Percentiles rank a stretch among this genome's conserved stretches.
Evolutionary conservation across 345 rosid species (phyloP).

Genomic region (Arabis alpina): DNA sequence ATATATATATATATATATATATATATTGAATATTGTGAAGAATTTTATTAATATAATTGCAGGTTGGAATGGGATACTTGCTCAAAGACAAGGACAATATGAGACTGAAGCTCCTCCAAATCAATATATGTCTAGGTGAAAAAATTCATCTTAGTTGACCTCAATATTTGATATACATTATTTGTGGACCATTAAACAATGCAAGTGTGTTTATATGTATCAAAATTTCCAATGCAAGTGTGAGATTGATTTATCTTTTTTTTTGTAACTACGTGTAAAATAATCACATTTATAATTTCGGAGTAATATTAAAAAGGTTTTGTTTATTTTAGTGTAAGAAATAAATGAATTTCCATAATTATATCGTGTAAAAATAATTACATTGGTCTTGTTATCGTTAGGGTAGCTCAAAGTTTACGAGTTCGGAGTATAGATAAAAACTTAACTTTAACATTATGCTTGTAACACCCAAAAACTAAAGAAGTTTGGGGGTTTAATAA

Average conservation of each 20-base stretch:
- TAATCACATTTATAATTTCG: neutral
- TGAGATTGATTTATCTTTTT: neutral
- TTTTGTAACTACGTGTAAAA: neutral
- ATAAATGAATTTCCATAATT: neutral
- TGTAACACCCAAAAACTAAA: too few species aligned
- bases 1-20: too few species aligned
- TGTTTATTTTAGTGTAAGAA: neutral
- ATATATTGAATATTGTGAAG: constrained; percentile 1
- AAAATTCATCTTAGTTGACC: neutral
- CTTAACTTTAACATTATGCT: too few species aligned
- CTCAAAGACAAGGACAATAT: constrained; percentile 41
- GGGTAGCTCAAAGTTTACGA: neutral
- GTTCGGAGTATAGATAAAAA: neutral
- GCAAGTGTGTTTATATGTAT: constrained; percentile 18
- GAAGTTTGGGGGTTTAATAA: too few species aligned
- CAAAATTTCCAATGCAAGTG: neutral
- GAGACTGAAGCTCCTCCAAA: constrained; percentile 42
- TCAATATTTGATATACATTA: constrained; percentile 14
- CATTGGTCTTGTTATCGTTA: neutral
- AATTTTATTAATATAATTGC: constrained; percentile 26
- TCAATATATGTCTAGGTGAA: constrained; percentile 47
- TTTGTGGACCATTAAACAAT: constrained; percentile 10
- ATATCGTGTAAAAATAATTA: neutral
- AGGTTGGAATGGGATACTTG: constrained; percentile 54
- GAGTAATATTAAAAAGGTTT: neutral